These are phyloP conservation scores for Kentomonas sorsogonicus DNA, from an alignment of 208 protist genomes.

Conservation along the genomic window DNA sequence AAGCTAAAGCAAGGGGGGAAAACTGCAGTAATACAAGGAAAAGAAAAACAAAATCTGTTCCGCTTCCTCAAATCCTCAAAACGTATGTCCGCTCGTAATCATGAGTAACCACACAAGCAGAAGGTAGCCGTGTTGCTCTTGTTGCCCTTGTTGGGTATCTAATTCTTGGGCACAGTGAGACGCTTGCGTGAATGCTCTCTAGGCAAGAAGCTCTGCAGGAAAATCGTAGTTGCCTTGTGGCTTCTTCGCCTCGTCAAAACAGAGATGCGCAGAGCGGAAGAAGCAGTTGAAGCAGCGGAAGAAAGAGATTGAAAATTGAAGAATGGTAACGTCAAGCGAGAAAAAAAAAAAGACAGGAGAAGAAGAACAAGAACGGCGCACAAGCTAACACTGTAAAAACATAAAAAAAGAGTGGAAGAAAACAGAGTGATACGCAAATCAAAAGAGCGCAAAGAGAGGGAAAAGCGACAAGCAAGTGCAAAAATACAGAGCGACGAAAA, in stretches of 20 bases:
- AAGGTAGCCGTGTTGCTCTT: no score
- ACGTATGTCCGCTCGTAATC: no score
- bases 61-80: constrained; percentile 1
- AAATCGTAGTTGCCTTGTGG: no score
- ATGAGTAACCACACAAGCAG: no score
- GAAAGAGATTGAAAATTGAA: constrained; percentile 8
- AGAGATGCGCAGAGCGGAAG: background rate
- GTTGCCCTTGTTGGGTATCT: no score
- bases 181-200: no score
- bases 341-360: background rate
- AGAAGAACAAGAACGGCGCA: constrained; percentile 8
- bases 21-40: constrained; percentile 3
- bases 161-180: no score
- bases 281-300: constrained; percentile 1
- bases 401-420: constrained; percentile 12
- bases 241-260: no score
- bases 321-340: constrained; percentile 1
- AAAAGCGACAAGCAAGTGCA: background rate
- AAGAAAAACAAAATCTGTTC: constrained; percentile 5
- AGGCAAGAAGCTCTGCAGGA: no score
- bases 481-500: constrained; percentile 1
- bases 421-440: no score
- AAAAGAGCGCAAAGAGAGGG: no score
- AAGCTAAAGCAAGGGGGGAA: background rate
- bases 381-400: constrained; percentile 1